Evolutionary conservation across 306 rosid species (phyloP), one percentile per base, ranked within the genome.

Genomic region (Psophocarpus tetragonolobus): DNA sequence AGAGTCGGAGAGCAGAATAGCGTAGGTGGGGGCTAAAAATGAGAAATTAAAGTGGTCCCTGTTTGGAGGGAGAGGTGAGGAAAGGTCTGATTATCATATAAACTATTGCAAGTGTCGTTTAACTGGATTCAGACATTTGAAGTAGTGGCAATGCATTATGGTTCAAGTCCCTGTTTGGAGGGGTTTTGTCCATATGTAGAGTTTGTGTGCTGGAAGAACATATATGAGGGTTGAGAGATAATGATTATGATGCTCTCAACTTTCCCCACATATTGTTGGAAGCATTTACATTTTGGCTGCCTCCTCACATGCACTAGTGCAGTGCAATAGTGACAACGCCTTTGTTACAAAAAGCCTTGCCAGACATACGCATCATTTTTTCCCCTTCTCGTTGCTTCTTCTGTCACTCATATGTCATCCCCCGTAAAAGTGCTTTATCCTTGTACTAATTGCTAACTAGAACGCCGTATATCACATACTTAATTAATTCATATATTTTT

Each of bases 41-140:
- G 4, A 4, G 4, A 4, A 53, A 53, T 35, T 10, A 32, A 32
- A 23, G 70, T 80, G 44, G 18, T 3, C 51, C 15, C n/a, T n/a
- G n/a, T 76, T 62, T 51, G 17, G 33, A 1, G 30, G 36, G 69
- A 75, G 77, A n/a, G n/a, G n/a, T n/a, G n/a, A n/a, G n/a, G n/a
- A n/a, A n/a, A n/a, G n/a, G n/a, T n/a, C n/a, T n/a, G n/a, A n/a
- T n/a, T n/a, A n/a, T n/a, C n/a, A n/a, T n/a, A n/a, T n/a, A n/a
- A n/a, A n/a, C n/a, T 15, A 51, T 30, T 45, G 13, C 51, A 29
- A 20, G 3, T n/a, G 42, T 18, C 35, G 1, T 41, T 47, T 24
- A 60, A 68, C 6, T 13, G 20, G 76, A 68, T 68, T 68, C 6
- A 45, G 72, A 79, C 82, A 45, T 60, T 35, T 79, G 44, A 79